These are phyloP conservation scores for Wolfiporia cocos DNA, from an alignment of 1,284 basidiomycete genomes.

Conservation along the genomic window DNA sequence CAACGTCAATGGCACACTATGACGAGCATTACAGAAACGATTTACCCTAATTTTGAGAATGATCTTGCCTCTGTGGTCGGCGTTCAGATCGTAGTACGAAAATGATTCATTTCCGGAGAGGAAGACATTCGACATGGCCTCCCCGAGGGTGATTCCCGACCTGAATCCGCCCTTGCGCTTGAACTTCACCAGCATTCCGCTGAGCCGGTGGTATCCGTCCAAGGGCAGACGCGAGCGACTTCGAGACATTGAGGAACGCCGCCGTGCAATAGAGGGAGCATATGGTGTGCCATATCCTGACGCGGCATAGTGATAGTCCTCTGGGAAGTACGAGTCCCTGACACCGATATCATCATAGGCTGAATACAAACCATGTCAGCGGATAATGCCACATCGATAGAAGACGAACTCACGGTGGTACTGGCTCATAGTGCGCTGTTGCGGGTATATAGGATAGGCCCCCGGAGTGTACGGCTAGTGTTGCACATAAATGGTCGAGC, in stretches of 20 bases:
- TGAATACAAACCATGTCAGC: slow-evolving; percentile 13
- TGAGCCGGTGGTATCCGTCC: slow-evolving; percentile 38
- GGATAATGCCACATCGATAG: slow-evolving; percentile 8
- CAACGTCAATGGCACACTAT: too few relatives aligned
- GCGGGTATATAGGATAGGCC: slow-evolving; percentile 18
- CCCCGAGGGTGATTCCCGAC: slow-evolving; percentile 60
- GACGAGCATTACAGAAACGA: too few relatives aligned
- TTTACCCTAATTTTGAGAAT: slow-evolving; percentile 56
- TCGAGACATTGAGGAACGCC: slow-evolving; percentile 54
- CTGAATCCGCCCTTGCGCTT: slow-evolving; percentile 62
- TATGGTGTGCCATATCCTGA: slow-evolving; percentile 23
- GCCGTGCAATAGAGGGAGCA: slow-evolving; percentile 33
- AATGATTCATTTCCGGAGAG: slow-evolving; percentile 57
- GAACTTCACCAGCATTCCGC: slow-evolving; percentile 56
- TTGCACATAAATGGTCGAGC: too few relatives aligned
- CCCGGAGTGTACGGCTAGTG: slow-evolving; percentile 17
- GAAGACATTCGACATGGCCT: slow-evolving; percentile 60
- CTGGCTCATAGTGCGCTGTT: slow-evolving; percentile 20
- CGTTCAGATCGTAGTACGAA: slow-evolving; percentile 55
- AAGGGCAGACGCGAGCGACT: slow-evolving; percentile 31
- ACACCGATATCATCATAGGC: slow-evolving; percentile 44
- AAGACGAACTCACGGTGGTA: slow-evolving; percentile 19
- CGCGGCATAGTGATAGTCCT: slow-evolving; percentile 6
- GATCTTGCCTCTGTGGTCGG: slow-evolving; percentile 53
- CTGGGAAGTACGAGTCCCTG: slow-evolving; percentile 20